Base-by-base conservation (phyloP, 345 rosid genomes). In the Euphorbia peplus region DNA sequence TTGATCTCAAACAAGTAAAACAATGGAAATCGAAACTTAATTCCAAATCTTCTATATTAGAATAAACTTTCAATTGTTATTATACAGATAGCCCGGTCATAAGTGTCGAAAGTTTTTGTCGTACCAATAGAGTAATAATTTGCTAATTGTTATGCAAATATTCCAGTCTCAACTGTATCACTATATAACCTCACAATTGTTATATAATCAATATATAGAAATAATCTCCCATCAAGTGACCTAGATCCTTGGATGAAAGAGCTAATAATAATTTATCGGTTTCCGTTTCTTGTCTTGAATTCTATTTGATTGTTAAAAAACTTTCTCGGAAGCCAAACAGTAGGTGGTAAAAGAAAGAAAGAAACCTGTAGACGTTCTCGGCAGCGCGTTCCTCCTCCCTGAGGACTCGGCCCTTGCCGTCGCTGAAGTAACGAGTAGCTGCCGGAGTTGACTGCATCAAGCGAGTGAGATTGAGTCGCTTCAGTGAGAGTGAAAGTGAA, bases 361-460 rank as follows among this genome's bases (percentile, higher is more conserved):
- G 37, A 55, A 37, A 87, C 96, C 96, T 90, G 82, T 61, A 92
- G 55, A 92, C 78, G 81, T 14, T 82, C 83, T 92, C 98, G 7
- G 81, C 83, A 26, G 95, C 96, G 57, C 86, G 96, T 64, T 92
- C 95, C 83, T 92, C 96, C 65, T 92, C 96, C 70, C 92, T 84
- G 44, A 92, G 83, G 64, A 92, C n/a, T 30, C 88, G 86, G 35
- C 96, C 96, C 76, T 66, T 83, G 60, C 22, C 86, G 58, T 90
- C 93, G 75, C 88, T 82, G 75, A 92, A 83, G 80, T 66, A 79
- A 26, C 92, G 89, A 76, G 78, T 70, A 42, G 81, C 83, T 2
- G 90, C 83, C 7, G 82, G 86, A 76, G 78, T 58, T 71, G 89
- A 73, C 52, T 69, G 72, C 81, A 85, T 78, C 32, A 81, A 37